Evolutionary conservation across 2,329 filamentous ascomycete species (phyloP).

Genomic region (Penicillium decumbens): DNA sequence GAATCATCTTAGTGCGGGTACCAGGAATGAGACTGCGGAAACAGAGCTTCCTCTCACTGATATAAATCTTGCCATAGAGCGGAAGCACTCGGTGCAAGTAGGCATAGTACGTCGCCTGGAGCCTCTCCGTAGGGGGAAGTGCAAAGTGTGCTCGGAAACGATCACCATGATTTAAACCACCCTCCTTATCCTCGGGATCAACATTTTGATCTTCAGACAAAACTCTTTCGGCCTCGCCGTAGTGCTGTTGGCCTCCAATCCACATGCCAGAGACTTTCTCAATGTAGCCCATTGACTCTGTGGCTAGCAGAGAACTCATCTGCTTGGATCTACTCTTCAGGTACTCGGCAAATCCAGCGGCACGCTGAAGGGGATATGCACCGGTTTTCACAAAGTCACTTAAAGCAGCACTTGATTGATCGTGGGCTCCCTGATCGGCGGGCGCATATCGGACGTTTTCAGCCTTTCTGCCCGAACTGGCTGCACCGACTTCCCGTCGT

Average conservation of each 20-base stretch:
- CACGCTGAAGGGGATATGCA: slow-evolving; percentile 74
- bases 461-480: slow-evolving; percentile 6
- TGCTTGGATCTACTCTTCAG: slow-evolving; percentile 72
- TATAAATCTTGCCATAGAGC: slow-evolving; percentile 93
- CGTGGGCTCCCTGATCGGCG: slow-evolving; percentile 21
- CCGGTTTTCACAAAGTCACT: slow-evolving; percentile 60
- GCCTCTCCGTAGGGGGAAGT: slow-evolving; percentile 73
- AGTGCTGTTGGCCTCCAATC: slow-evolving; percentile 85
- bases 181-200: slow-evolving; percentile 54
- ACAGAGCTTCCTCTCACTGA: slow-evolving; percentile 81
- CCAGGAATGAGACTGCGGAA: slow-evolving; percentile 88
- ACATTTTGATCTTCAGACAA: slow-evolving; percentile 61
- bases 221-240: slow-evolving; percentile 66
- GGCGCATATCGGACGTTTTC: slow-evolving; percentile 14
- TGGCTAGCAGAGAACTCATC: slow-evolving; percentile 77
- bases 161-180: slow-evolving; percentile 51
- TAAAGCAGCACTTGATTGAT: slow-evolving; percentile 46
- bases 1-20: slow-evolving; percentile 84
- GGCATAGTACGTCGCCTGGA: slow-evolving; percentile 88
- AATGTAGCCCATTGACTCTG: slow-evolving; percentile 91
- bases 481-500: slow-evolving; percentile 1
- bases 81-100: slow-evolving; percentile 84
- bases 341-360: slow-evolving; percentile 76
- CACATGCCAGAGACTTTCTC: slow-evolving; percentile 98
- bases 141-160: slow-evolving; percentile 88